Conservation (phyloP, 2,329 filamentous ascomycete genomes). For the Aspergillus sp. region DNA sequence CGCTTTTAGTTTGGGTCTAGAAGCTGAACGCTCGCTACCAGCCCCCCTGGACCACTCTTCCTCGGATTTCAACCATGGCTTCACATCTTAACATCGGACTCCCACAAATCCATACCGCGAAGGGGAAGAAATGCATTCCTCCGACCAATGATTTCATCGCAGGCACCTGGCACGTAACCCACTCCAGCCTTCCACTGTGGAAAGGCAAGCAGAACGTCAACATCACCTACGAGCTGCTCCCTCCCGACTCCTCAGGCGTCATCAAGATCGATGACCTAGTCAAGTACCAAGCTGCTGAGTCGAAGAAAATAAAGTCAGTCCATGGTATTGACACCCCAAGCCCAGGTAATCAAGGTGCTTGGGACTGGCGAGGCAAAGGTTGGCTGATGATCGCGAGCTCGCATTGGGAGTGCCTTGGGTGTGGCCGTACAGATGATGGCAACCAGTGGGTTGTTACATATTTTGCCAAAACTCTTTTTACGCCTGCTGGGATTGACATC, state of each 20-base stretch:
- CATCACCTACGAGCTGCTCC: conserved; percentile 9
- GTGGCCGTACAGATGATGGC: conserved; percentile 2
- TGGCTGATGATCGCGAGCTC: conserved; percentile 11
- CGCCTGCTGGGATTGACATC: conserved; percentile 11
- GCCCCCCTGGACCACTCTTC: too few relatives aligned
- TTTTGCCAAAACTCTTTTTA: conserved; percentile 11
- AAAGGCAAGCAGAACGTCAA: conserved; percentile 11
- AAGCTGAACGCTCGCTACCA: background rate
- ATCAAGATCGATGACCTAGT: conserved; percentile 4
- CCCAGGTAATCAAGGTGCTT: conserved; percentile 7
- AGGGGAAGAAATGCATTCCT: conserved; percentile 4
- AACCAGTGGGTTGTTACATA: conserved; percentile 9
- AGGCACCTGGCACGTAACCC: conserved; percentile 12
- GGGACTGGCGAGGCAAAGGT: conserved; percentile 13
- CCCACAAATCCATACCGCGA: conserved; percentile 2
- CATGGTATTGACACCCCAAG: conserved; percentile 8
- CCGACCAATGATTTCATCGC: conserved; percentile 9
- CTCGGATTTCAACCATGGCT: conserved; percentile 4
- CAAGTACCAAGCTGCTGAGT: conserved; percentile 5
- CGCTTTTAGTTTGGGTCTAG: background rate
- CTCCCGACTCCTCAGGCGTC: background rate
- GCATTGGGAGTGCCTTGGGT: conserved; percentile 11
- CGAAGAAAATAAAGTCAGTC: conserved; percentile 7
- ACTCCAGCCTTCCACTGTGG: conserved; percentile 12
- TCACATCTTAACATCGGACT: conserved; percentile 1